Base-by-base conservation (phyloP, 345 rosid species). In the Rubroshorea leprosula region DNA sequence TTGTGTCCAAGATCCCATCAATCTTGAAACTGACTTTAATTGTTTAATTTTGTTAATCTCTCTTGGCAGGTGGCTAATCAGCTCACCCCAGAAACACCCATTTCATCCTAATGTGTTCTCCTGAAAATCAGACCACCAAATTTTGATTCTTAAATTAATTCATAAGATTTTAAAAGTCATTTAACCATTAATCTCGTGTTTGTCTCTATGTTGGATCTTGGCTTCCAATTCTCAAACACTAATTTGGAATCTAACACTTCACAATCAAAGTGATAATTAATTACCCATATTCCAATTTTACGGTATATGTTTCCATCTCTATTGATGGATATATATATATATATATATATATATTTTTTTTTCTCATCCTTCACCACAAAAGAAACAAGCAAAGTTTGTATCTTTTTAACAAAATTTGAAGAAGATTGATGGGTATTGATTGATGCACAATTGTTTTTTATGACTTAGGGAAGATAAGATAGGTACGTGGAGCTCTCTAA, bases 1-100 rank as follows among this genome's bases (percentile, higher is more conserved):
- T n/a, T 60, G 72, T 63, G 70, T 52, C 72, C 67, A 56, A 26
- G 21, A 71, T 59, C 55, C 69, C 74, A 68, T 63, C 76, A 53
- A 65, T 52, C 27, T 58, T 18, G 1, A 54, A 24, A 15, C 6
- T 55, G 38, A 50, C 51, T 60, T 22, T 43, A 6, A 25, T 22
- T 44, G 29, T 57, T 47, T 41, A 39, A 31, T 35, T 20, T 13
- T 29, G 14, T 31, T 35, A 21, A 29, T 29, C 35, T 29, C 35
- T 29, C 9, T 3, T 3, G 4, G 4, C 35, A 29, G 35, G 35
- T 9, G 5, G 35, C 35, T n/a, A 29, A 29, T 29, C 35, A 29
- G 35, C 35, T 29, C 35, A 29, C 9, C 35, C 35, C 35, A 29
- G 9, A 29, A 9, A 29, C 35, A 29, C 9, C 9, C 4, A 9